A percentile compares a stretch with the other conserved stretches of the same genome.
Conservation (phyloP, 768 basidiomycete genomes). For the Polyporus arcularius region DNA sequence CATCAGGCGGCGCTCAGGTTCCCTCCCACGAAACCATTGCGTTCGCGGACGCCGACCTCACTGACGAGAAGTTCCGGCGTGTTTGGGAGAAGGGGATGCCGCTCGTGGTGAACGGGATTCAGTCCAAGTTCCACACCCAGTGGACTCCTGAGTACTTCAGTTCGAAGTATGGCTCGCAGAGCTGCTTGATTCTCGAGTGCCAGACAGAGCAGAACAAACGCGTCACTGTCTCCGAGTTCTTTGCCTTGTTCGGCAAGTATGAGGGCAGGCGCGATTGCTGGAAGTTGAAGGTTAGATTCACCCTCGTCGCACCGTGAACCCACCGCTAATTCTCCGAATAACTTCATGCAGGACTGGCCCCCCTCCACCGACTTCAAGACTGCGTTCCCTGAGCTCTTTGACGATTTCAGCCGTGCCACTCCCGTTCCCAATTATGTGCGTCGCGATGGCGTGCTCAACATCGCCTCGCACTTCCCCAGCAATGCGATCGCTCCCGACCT, state of each 20-base stretch:
- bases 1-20: constrained; percentile 22
- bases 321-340: constrained; percentile 8
- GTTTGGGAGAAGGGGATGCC: constrained; percentile 79
- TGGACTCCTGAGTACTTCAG: constrained; percentile 90
- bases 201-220: constrained; percentile 66
- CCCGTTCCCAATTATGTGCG: constrained; percentile 91
- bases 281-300: constrained; percentile 69
- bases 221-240: constrained; percentile 77
- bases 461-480: constrained; percentile 85
- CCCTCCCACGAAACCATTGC: constrained; percentile 48
- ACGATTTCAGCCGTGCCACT: constrained; percentile 80
- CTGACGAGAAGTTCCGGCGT: constrained; percentile 59
- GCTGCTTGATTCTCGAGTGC: constrained; percentile 79
- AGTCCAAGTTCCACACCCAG: constrained; percentile 58
- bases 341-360: constrained; percentile 82
- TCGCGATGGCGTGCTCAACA: constrained; percentile 84
- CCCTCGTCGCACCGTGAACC: background rate
- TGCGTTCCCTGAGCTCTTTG: constrained; percentile 81
- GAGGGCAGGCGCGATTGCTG: constrained; percentile 55
- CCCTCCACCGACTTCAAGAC: constrained; percentile 81
- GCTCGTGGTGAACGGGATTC: constrained; percentile 70
- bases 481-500: constrained; percentile 81
- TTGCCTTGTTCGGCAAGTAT: constrained; percentile 72
- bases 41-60: constrained; percentile 51
- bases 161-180: constrained; percentile 60